These are phyloP conservation scores for Cruciata laevipes DNA, from an alignment of 257 asterid species.

Conservation along the genomic window DNA sequence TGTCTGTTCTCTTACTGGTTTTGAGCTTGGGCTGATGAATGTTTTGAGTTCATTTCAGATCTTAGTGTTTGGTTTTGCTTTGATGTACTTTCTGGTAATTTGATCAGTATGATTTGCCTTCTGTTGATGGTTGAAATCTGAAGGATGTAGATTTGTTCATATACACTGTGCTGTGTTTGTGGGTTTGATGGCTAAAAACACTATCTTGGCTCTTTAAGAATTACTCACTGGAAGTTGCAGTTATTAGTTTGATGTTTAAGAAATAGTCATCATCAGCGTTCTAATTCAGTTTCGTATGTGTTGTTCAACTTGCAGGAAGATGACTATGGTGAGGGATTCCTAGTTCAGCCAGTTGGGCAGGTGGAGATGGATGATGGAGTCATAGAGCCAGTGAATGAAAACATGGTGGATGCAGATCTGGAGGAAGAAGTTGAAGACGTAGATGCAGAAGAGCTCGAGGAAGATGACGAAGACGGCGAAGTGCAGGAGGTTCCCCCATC, in stretches of 20 bases:
- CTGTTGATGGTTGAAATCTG: background rate
- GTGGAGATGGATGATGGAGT: constrained; percentile 37
- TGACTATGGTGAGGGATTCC: constrained; percentile 52
- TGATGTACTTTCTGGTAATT: background rate
- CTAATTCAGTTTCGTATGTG: background rate
- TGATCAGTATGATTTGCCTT: background rate
- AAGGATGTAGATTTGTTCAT: too few relatives aligned
- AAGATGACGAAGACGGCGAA: constrained; percentile 50
- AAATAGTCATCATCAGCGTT: background rate
- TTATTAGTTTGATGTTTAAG: background rate
- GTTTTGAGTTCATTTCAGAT: background rate
- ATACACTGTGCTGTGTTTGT: background rate
- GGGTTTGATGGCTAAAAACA: too few relatives aligned
- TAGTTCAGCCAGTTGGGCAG: constrained; percentile 68
- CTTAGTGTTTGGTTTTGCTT: background rate
- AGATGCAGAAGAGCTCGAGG: constrained; percentile 14
- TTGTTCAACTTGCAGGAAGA: constrained; percentile 52
- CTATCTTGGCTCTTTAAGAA: too few relatives aligned
- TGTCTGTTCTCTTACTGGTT: background rate
- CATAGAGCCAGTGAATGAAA: constrained; percentile 37
- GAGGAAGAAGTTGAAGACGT: constrained; percentile 27
- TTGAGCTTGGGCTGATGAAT: background rate
- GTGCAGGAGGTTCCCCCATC: constrained; percentile 71
- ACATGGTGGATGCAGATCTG: constrained; percentile 24
- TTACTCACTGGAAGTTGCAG: too few relatives aligned